A percentile compares a stretch with the other conserved stretches of the same genome.
phyloP scores from a whole-genome alignment of 2,329 filamentous ascomycete genomes.

The Kalmusia sp. region DNA sequence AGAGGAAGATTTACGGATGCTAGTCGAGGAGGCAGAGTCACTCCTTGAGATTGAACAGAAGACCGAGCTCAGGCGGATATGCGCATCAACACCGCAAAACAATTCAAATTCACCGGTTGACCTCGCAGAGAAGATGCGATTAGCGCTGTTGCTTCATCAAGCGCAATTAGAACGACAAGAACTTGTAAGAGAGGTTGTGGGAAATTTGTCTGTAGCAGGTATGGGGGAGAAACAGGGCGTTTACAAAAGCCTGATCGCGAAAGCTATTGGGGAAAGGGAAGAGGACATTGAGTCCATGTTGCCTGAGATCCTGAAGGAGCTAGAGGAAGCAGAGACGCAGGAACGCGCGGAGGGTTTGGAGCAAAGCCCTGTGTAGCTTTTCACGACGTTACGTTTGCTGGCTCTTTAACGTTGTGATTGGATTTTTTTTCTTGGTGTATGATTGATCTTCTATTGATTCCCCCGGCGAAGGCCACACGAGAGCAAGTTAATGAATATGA shows the following conservation, averaged over 20 bases:
- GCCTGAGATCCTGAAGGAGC: constrained; percentile 57
- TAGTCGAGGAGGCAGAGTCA: constrained; percentile 49
- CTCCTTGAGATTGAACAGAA: constrained; percentile 55
- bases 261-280: constrained; percentile 72
- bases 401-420: neutral
- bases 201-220: constrained; percentile 71
- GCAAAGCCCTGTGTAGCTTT: constrained; percentile 33
- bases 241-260: constrained; percentile 73
- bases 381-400: neutral
- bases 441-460: constrained; percentile 13
- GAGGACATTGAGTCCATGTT: constrained; percentile 71
- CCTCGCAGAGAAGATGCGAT: constrained; percentile 59
- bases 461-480: constrained; percentile 10
- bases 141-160: constrained; percentile 65
- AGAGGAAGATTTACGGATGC: constrained; percentile 45
- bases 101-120: constrained; percentile 47
- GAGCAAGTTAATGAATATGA: neutral
- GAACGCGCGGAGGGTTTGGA: constrained; percentile 45
- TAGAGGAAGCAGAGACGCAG: constrained; percentile 56
- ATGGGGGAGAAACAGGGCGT: constrained; percentile 76
- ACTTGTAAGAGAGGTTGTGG: constrained; percentile 72
- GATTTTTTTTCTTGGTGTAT: neutral
- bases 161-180: constrained; percentile 66
- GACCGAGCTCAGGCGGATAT: constrained; percentile 44
- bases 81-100: constrained; percentile 26